phyloP scores from a whole-genome alignment of 768 basidiomycete genomes.

The Suillus occidentalis region DNA sequence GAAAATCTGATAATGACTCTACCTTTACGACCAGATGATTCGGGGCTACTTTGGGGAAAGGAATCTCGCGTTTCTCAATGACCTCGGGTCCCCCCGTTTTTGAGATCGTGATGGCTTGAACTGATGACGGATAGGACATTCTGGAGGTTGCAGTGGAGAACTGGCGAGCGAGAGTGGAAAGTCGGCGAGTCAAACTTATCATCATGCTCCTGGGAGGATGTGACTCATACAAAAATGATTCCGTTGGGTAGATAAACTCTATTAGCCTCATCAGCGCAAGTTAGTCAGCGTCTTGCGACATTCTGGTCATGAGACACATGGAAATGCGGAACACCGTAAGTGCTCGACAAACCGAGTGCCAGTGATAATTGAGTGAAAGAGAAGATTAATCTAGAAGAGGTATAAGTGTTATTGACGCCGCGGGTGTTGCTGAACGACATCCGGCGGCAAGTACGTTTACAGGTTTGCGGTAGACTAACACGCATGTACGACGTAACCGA shows the following conservation, averaged over 20 bases:
- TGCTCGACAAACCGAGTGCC: too few species aligned
- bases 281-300: slow-evolving; percentile 8
- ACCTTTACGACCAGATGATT: slow-evolving; percentile 55
- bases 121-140: slow-evolving; percentile 59
- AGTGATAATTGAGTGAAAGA: not conserved
- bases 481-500: not conserved
- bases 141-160: slow-evolving; percentile 26
- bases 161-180: slow-evolving; percentile 29
- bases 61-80: slow-evolving; percentile 62
- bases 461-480: not conserved
- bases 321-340: not conserved
- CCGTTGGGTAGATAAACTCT: not conserved
- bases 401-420: not conserved
- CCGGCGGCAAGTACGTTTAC: not conserved
- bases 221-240: not conserved
- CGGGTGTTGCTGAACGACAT: not conserved
- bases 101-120: slow-evolving; percentile 71
- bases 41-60: slow-evolving; percentile 63
- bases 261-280: not conserved
- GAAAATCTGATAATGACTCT: not conserved
- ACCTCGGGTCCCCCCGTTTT: slow-evolving; percentile 79
- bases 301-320: not conserved
- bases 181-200: slow-evolving; percentile 17
- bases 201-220: slow-evolving; percentile 11
- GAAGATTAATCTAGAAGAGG: too few species aligned